Base-by-base conservation (phyloP, 2,329 filamentous ascomycete genomes). In the Saccharata proteae region DNA sequence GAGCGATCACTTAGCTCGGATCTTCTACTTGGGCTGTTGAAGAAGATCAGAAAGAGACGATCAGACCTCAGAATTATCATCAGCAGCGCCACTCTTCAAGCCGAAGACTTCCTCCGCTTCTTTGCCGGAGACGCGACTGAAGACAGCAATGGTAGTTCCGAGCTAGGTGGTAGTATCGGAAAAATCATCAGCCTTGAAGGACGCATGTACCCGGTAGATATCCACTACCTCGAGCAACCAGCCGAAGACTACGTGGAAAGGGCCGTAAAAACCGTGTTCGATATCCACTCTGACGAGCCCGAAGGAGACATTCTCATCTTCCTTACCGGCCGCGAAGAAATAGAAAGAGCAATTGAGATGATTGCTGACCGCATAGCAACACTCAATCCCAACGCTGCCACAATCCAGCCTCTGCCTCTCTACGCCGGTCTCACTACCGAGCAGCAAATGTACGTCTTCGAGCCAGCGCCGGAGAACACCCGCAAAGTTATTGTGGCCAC, bases 401-500 rank as follows among this genome's bases (percentile, higher is more conserved):
- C 64, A 14, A 59, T 93, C 6, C 65, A 81, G 37, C 66, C 80
- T 4, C 57, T 96, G 6, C 86, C 88, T 2, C 67, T 96, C 0
- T 96, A 92, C 51, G 84, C 90, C 4, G 90, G 88, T 2, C 68
- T 96, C 5, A 74, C 84, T 2, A 84, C 80, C 6, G 86, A 94
- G 41, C 77, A 94, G 47, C 90, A 96, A 50, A 88, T 93, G 74
- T 86, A 86, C 42, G 80, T 96, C 23, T 96, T 96, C 50, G 84
- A 93, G 45, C 75, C 80, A 32, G 64, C 85, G 2, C 75, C 82
- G 0, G 76, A 82, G 38, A 78, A 86, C 37, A 86, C 77, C 2
- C 72, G 90, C 24, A 96, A 96, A 51, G 80, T 94, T 22, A 81
- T 98, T 20, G 77, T 94, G 42, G 80, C 83, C 4, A 96, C 90